Evolutionary conservation across 2,329 filamentous ascomycete species (phyloP), one percentile per base, ranked within the genome.

Genomic region (Calonectria pseudoreteaudii): DNA sequence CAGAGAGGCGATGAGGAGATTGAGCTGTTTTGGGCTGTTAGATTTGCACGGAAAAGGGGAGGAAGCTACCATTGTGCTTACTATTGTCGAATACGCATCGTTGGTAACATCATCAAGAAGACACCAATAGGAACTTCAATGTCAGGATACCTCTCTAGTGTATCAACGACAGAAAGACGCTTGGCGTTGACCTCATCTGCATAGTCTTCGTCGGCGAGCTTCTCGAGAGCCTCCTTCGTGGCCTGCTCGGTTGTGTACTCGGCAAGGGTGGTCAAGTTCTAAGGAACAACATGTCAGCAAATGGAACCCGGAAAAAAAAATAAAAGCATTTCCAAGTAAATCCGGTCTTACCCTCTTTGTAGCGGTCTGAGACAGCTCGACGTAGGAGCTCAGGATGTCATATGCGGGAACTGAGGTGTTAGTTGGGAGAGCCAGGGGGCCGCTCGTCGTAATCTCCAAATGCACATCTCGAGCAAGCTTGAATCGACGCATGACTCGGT

Each of bases 41-140:
- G 47, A 38, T 31, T 16, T n/a, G n/a, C n/a, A n/a, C n/a, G n/a
- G n/a, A n/a, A n/a, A n/a, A n/a, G n/a, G n/a, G n/a, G n/a, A n/a
- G n/a, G n/a, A n/a, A n/a, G n/a, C n/a, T n/a, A n/a, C n/a, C n/a
- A n/a, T n/a, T n/a, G n/a, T 38, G 76, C 82, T 78, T 75, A 85
- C 81, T 95, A 95, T 82, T 94, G 92, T n/a, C 93, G 89, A 50
- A 94, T 88, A 14, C 93, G 91, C 91, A 97, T 94, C 0, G 94
- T 92, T 1, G 93, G 93, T 1, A 95, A 89, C 87, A 95, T 92
- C 34, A 88, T 87, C 13, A 96, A 86, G 85, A 93, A 96, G 18
- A 90, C 84, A 3, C 88, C 89, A 26, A 96, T 88, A 0, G 93
- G 88, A 0, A 96, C 82, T 3, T 89, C 84, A 49, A 94, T 86